Conservation (phyloP, 129 eudicot species). For the Chrysanthemum lavandulifolium region DNA sequence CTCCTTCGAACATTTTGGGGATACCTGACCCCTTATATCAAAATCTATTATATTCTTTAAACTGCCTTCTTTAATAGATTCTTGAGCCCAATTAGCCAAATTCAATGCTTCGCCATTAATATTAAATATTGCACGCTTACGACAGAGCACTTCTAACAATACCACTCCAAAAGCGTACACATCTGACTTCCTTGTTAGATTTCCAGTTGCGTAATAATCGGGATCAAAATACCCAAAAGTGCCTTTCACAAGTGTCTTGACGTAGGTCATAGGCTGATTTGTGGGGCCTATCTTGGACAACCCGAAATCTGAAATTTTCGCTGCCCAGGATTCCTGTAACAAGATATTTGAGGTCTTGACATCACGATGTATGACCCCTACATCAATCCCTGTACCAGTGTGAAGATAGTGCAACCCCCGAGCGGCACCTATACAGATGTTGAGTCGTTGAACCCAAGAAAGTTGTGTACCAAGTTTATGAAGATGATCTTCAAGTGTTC, state of each 20-base stretch:
- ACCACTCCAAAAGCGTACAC: conserved; percentile 41
- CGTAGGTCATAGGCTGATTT: conserved; percentile 21
- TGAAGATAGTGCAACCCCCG: conserved; percentile 10
- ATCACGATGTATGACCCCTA: conserved; percentile 10
- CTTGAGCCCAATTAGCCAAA: conserved; percentile 32
- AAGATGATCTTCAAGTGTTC: conserved; percentile 18
- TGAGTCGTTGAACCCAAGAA: conserved; percentile 10
- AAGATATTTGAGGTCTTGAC: conserved; percentile 12
- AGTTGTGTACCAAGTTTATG: conserved; percentile 5
- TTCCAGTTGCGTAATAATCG: conserved; percentile 15
- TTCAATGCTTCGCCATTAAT: conserved; percentile 10
- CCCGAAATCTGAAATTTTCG: conserved; percentile 5
- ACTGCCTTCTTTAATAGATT: conserved; percentile 18
- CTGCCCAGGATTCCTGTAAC: conserved; percentile 6
- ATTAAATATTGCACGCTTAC: conserved; percentile 38
- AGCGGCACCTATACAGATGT: conserved; percentile 11
- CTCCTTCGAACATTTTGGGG: conserved; percentile 20
- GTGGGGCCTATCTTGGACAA: conserved; percentile 8
- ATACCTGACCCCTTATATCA: conserved; percentile 26
- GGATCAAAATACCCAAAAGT: conserved; percentile 11
- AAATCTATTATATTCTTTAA: conserved; percentile 14
- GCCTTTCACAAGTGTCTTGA: conserved; percentile 40
- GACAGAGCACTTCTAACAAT: conserved; percentile 45
- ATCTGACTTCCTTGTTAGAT: conserved; percentile 13
- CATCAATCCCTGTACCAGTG: background rate